Evolutionary conservation across 1,284 basidiomycete genomes (phyloP).

Genomic region (Rhodotorula glutinis): DNA sequence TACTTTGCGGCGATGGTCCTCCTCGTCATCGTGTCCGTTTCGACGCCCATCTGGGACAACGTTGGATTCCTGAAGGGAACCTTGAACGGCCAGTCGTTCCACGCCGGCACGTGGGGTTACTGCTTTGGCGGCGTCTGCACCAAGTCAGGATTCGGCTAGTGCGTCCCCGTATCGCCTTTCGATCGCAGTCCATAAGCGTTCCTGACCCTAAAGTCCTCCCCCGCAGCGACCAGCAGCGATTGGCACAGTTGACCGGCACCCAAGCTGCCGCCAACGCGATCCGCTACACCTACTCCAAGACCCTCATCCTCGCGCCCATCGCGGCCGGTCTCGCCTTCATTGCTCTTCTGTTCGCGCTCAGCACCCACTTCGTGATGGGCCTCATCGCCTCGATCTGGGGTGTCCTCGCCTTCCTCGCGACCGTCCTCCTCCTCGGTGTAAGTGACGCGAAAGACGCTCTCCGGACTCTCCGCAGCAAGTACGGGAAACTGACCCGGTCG

Average conservation of each 20-base stretch:
- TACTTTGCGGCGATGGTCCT: conserved; percentile 27
- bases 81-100: conserved; percentile 4
- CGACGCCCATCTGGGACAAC: conserved; percentile 31
- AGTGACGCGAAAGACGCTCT: neutral
- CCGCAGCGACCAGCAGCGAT: conserved; percentile 9
- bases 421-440: conserved; percentile 29
- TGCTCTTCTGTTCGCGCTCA: conserved; percentile 32
- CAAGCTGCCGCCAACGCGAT: conserved; percentile 6
- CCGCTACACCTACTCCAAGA: conserved; percentile 17
- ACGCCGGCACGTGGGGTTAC: conserved; percentile 30
- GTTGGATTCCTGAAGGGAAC: conserved; percentile 23
- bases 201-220: too few relatives aligned
- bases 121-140: conserved; percentile 8
- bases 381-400: conserved; percentile 28
- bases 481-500: neutral
- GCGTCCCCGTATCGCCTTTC: neutral
- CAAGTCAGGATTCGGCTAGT: neutral
- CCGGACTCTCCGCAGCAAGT: neutral
- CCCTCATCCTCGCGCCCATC: conserved; percentile 37
- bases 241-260: conserved; percentile 3
- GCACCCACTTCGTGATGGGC: conserved; percentile 31
- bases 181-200: too few relatives aligned
- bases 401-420: conserved; percentile 32
- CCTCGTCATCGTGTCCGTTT: conserved; percentile 29
- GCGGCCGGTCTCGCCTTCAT: conserved; percentile 31